Evolutionary conservation across 1,284 basidiomycete species (phyloP).

Genomic region (Apiotrichum akiyoshidainum): DNA sequence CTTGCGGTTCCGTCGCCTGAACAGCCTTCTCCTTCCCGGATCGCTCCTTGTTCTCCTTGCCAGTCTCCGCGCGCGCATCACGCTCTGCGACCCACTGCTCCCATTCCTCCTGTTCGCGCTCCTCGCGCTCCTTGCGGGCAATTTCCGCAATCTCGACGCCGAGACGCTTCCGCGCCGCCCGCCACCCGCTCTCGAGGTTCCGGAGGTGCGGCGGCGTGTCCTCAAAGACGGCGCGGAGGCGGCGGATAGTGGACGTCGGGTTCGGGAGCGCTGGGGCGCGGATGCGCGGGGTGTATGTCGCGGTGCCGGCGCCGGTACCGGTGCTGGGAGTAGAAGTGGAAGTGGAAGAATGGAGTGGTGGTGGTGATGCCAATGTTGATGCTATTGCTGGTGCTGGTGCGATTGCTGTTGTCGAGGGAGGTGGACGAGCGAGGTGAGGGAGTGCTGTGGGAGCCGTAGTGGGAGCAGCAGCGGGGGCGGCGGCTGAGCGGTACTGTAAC

Average conservation of each 20-base stretch:
- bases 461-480: no score
- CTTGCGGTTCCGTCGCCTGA: background rate
- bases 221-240: slow-evolving; percentile 21
- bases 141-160: slow-evolving; percentile 16
- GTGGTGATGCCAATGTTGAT: no score
- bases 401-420: no score
- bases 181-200: slow-evolving; percentile 38
- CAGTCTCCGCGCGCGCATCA: background rate
- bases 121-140: slow-evolving; percentile 3
- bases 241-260: slow-evolving; percentile 12
- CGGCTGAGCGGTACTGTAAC: no score
- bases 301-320: background rate
- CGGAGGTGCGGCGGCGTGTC: slow-evolving; percentile 36
- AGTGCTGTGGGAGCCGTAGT: no score
- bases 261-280: background rate
- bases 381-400: no score
- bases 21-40: background rate
- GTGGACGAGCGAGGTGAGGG: no score
- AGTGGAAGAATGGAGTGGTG: no score
- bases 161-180: slow-evolving; percentile 9
- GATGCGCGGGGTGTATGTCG: background rate
- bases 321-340: background rate
- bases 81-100: background rate
- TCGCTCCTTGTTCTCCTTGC: background rate
- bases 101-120: background rate